These are phyloP conservation scores for Waltergamsia citrina DNA, from an alignment of 2,329 filamentous ascomycete species.

Conservation along the genomic window DNA sequence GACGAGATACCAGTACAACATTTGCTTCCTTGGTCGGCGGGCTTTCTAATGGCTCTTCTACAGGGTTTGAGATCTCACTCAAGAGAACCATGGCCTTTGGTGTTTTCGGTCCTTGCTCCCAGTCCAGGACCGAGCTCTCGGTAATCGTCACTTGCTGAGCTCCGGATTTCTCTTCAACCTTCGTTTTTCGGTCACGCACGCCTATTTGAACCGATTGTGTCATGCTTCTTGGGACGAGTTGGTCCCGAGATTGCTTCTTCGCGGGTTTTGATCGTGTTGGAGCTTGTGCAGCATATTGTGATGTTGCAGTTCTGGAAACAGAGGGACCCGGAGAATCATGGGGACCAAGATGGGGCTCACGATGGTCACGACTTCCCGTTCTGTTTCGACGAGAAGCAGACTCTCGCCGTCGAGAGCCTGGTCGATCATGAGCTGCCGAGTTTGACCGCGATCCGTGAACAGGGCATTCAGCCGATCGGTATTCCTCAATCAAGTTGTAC, in stretches of 20 bases:
- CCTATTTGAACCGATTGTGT: background rate
- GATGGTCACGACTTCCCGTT: slow-evolving; percentile 2
- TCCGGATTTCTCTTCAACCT: background rate
- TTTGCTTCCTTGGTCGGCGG: slow-evolving; percentile 5
- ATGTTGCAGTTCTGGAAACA: background rate
- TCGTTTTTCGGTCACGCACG: background rate
- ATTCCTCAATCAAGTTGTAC: slow-evolving; percentile 12
- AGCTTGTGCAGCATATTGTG: background rate
- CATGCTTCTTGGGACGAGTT: background rate
- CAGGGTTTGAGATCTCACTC: too few relatives aligned
- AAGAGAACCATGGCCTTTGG: slow-evolving; percentile 11
- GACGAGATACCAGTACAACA: slow-evolving; percentile 6
- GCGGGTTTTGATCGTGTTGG: background rate
- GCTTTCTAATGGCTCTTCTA: too few relatives aligned
- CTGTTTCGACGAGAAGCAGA: background rate
- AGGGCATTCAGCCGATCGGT: slow-evolving; percentile 10
- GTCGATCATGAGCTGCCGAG: slow-evolving; percentile 7
- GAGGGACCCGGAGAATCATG: background rate
- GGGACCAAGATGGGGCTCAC: background rate
- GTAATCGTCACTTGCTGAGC: background rate
- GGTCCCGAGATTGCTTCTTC: background rate
- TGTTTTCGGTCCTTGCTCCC: slow-evolving; percentile 9
- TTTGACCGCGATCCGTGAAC: slow-evolving; percentile 11
- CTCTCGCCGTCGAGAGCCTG: slow-evolving; percentile 3
- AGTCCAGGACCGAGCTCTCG: slow-evolving; percentile 1